Percentiles rank a stretch among this genome's conserved stretches.
These are phyloP conservation scores for Pseudoneurospora amorphoporcata DNA, from an alignment of 495 filamentous ascomycete species.

Conservation along the genomic window DNA sequence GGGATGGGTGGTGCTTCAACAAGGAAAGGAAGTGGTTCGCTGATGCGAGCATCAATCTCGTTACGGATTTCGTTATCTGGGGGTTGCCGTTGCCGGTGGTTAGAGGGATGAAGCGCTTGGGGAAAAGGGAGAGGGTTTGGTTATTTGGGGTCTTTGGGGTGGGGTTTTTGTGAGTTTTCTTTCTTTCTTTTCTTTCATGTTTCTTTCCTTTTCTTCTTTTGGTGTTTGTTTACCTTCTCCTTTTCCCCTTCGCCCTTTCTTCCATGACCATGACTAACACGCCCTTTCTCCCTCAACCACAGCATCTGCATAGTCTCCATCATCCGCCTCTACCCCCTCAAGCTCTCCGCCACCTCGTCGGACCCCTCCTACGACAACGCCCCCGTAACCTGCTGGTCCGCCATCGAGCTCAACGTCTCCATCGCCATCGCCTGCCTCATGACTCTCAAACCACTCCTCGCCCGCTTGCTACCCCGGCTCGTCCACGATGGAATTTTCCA, in stretches of 20 bases:
- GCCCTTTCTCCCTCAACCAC: no score
- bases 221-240: no score
- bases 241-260: background rate
- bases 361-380: background rate
- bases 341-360: background rate
- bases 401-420: background rate
- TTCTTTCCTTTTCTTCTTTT: background rate
- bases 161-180: background rate
- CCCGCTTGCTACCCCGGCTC: background rate
- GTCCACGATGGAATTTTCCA: no score
- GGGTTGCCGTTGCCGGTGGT: background rate
- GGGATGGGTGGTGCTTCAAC: background rate
- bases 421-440: background rate
- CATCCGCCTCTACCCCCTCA: background rate
- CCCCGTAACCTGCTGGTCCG: background rate
- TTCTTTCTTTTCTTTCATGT: no score
- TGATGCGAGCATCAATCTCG: background rate
- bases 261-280: background rate
- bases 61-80: background rate
- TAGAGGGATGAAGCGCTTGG: background rate
- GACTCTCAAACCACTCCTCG: background rate
- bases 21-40: background rate
- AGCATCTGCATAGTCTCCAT: background rate
- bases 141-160: background rate
- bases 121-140: background rate